Evolutionary conservation across 306 rosid genomes (phyloP), one percentile per base, ranked within the genome.

Genomic region (Vachellia collinsii): DNA sequence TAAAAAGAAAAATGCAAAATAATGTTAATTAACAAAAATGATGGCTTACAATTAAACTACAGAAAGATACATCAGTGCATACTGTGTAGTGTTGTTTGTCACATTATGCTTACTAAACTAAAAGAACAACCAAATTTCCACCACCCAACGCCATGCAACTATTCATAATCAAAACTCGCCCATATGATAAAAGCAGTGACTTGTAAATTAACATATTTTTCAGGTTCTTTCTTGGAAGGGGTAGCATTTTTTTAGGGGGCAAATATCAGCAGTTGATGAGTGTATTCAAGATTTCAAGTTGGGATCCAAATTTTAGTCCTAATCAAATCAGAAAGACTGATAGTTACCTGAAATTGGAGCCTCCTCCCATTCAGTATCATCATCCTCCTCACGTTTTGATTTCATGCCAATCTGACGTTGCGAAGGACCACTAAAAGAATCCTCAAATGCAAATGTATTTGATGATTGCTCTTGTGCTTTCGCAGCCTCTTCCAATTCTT

Each of bases 341-440:
- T 56, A 22, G 19, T 77, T 74, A 92, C 97, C 94, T 75, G 89
- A 85, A 80, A 83, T 62, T 23, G 91, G 90, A 86, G 93, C 88
- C 69, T 90, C 94, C 85, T 90, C 93, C 97, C 94, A 90, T 2
- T 88, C 97, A 76, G 84, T 80, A 51, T 79, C 89, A 76, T 88
- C 91, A 36, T 89, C 92, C 6, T 79, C 89, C 29, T 77, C 90
- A 43, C 88, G 88, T 87, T 90, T 92, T 34, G 94, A 84, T 86
- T 92, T 90, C 86, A 78, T 67, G 51, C 97, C 97, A 19, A 92
- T 89, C 82, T 85, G 93, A 70, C 93, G 97, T 81, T 75, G 48
- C 16, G 86, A 77, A 76, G 85, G 43, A 54, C 50, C 54, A 65
- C 74, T 78, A 3, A 91, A 61, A 43, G 67, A 73, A 58, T 80